Conservation (phyloP, 2,329 filamentous ascomycete species). For the Aaosphaeria pasadenensis region DNA sequence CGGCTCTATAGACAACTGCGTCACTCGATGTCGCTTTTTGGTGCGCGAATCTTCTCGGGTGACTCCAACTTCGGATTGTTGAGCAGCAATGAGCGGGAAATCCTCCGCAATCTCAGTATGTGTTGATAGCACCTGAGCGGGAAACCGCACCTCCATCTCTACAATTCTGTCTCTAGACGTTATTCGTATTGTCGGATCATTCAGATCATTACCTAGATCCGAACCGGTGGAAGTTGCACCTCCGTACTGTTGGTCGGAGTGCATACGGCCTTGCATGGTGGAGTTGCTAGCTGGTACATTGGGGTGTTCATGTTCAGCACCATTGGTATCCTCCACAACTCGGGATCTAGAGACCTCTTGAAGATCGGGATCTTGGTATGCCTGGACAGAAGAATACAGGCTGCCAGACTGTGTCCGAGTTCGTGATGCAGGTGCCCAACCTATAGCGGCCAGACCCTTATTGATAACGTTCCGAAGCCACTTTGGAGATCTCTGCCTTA, state of each 20-base stretch:
- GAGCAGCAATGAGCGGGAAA: not conserved
- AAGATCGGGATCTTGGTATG: not conserved
- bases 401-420: constrained; percentile 3
- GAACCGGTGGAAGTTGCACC: constrained; percentile 15
- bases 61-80: no score
- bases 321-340: not conserved
- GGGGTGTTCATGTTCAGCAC: no score
- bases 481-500: constrained; percentile 18
- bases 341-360: not conserved
- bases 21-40: constrained; percentile 28
- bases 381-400: not conserved
- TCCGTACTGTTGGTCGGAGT: not conserved
- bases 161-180: constrained; percentile 36
- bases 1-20: constrained; percentile 31
- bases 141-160: constrained; percentile 38
- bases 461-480: constrained; percentile 19
- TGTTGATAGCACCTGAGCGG: constrained; percentile 27
- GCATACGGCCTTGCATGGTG: not conserved
- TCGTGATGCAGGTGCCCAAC: constrained; percentile 14
- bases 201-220: constrained; percentile 21
- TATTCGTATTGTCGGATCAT: constrained; percentile 37
- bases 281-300: not conserved
- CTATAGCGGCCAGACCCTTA: constrained; percentile 18
- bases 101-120: constrained; percentile 19
- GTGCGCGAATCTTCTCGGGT: constrained; percentile 1